Evolutionary conservation across 2,329 filamentous ascomycete species (phyloP).

Genomic region (Didymosphaeria variabile): DNA sequence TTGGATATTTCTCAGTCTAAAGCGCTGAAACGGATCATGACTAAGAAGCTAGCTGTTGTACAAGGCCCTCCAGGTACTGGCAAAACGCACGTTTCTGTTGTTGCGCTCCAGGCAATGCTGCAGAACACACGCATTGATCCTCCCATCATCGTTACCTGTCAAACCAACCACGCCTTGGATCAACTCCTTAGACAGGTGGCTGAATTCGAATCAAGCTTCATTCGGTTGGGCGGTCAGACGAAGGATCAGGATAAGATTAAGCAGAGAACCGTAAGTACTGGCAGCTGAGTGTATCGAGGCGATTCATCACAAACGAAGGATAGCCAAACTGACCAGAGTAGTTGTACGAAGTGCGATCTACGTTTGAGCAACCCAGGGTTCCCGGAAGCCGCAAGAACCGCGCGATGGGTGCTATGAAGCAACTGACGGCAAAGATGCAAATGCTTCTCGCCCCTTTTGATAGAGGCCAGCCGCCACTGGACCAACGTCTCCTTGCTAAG

Average conservation of each 20-base stretch:
- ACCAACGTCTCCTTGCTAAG: conserved; percentile 57
- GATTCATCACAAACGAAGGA: not conserved
- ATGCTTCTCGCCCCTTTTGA: conserved; percentile 38
- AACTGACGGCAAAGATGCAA: conserved; percentile 34
- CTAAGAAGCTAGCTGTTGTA: conserved; percentile 75
- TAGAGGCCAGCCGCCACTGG: conserved; percentile 28
- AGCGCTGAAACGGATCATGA: conserved; percentile 75
- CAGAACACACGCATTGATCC: conserved; percentile 66
- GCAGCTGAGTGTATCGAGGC: not conserved
- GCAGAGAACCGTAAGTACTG: conserved; percentile 63
- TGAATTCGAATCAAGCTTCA: conserved; percentile 68
- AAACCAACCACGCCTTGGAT: conserved; percentile 91
- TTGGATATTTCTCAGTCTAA: conserved; percentile 77
- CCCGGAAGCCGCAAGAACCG: conserved; percentile 51
- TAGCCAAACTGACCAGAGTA: not conserved
- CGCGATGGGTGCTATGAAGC: conserved; percentile 54
- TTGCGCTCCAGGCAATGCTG: conserved; percentile 72
- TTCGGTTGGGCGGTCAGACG: conserved; percentile 75
- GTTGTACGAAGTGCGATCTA: conserved; percentile 64
- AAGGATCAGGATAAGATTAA: conserved; percentile 70
- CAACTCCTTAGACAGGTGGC: conserved; percentile 76
- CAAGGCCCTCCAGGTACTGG: conserved; percentile 84
- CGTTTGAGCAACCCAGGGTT: conserved; percentile 28
- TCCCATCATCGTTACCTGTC: conserved; percentile 81
- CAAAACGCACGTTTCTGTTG: conserved; percentile 84